Evolutionary conservation across 1,139 yeast genomes (phyloP).

Genomic region (Blastobotrys persicus): DNA sequence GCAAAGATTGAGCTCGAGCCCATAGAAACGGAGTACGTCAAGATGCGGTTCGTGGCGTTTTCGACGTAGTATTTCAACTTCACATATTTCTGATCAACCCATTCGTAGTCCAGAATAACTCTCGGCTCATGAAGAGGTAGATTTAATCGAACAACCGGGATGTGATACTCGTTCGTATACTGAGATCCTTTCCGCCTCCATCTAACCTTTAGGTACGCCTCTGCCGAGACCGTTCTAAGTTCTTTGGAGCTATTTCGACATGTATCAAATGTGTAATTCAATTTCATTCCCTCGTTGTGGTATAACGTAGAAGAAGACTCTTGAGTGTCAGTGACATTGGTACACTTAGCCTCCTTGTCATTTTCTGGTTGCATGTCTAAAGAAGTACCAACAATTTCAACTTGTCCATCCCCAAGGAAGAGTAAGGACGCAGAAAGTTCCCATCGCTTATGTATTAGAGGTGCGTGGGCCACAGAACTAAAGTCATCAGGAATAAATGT

Average conservation of each 20-base stretch:
- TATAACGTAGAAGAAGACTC: constrained; percentile 18
- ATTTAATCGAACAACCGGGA: constrained; percentile 39
- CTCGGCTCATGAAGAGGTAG: constrained; percentile 71
- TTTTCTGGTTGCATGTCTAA: constrained; percentile 20
- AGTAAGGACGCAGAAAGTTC: constrained; percentile 30
- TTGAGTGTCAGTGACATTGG: constrained; percentile 18
- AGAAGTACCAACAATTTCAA: constrained; percentile 26
- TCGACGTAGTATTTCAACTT: constrained; percentile 56
- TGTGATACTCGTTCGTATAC: constrained; percentile 27
- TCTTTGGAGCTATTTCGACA: constrained; percentile 28
- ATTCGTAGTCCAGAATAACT: constrained; percentile 45
- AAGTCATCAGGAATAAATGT: constrained; percentile 32
- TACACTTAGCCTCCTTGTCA: constrained; percentile 24
- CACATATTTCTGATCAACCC: constrained; percentile 23
- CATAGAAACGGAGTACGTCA: constrained; percentile 56
- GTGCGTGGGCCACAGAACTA: constrained; percentile 21
- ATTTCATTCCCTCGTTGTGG: constrained; percentile 31
- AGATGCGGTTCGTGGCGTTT: constrained; percentile 68
- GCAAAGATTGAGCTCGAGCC: constrained; percentile 41
- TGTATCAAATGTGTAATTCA: constrained; percentile 30
- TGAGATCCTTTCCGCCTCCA: constrained; percentile 32
- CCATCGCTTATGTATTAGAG: constrained; percentile 34
- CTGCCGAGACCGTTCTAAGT: constrained; percentile 34
- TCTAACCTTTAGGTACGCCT: constrained; percentile 30
- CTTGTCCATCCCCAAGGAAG: constrained; percentile 27